These are phyloP conservation scores for Cutaneotrichosporon dermatis DNA, from an alignment of 1,284 basidiomycete species.

Conservation along the genomic window DNA sequence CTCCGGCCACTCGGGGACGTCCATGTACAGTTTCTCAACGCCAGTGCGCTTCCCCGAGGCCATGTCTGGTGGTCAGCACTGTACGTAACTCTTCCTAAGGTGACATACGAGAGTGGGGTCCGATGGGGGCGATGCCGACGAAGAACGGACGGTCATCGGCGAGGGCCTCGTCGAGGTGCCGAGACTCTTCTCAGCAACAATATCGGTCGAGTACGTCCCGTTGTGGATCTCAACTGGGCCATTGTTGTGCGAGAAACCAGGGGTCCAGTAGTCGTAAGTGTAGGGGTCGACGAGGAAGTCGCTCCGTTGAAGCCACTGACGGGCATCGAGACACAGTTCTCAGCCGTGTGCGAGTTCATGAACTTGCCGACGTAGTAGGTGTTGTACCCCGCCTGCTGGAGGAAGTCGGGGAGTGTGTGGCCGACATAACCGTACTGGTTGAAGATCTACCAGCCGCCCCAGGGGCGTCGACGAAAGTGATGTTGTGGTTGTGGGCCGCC, in stretches of 20 bases:
- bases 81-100: too few relatives aligned
- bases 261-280: constrained; percentile 39
- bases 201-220: constrained; percentile 33
- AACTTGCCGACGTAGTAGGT: constrained; percentile 40
- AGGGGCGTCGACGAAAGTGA: constrained; percentile 30
- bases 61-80: background rate
- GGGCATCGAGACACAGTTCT: constrained; percentile 26
- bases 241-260: constrained; percentile 23
- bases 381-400: constrained; percentile 33
- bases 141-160: constrained; percentile 31
- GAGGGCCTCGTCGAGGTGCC: constrained; percentile 25
- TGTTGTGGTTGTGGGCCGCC: constrained; percentile 38
- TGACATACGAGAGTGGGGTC: background rate
- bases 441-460: constrained; percentile 35
- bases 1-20: constrained; percentile 19
- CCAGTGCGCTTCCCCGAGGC: background rate
- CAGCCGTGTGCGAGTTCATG: constrained; percentile 36
- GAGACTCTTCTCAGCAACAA: constrained; percentile 29
- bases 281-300: constrained; percentile 40
- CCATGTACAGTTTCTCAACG: background rate
- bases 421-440: constrained; percentile 32
- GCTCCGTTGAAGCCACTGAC: constrained; percentile 23
- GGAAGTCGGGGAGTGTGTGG: constrained; percentile 32
- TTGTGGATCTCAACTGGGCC: constrained; percentile 24
- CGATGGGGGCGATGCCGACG: constrained; percentile 21